phyloP scores from a whole-genome alignment of 371 early-diverging fungal genomes.

The Syncephalastrum contaminatum region DNA sequence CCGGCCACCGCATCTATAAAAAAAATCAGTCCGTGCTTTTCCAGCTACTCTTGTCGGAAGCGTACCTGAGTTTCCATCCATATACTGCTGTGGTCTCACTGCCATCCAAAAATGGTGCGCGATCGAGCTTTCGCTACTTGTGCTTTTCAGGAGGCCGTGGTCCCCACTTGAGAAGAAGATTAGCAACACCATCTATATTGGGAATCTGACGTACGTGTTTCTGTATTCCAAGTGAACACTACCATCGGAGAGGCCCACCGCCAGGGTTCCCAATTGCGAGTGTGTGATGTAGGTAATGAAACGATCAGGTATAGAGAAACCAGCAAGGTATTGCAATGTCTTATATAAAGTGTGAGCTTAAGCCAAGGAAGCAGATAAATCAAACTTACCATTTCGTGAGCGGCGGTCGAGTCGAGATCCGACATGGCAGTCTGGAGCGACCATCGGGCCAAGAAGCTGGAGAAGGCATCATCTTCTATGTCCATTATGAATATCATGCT shows the following conservation, averaged over 20 bases:
- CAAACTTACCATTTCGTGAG: not conserved
- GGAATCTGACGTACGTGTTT: constrained; percentile 5
- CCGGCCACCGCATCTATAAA: constrained; percentile 28
- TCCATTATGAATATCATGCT: not conserved
- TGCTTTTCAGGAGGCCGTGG: constrained; percentile 4
- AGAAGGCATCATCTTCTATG: not conserved
- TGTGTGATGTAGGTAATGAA: constrained; percentile 31
- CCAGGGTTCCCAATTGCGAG: constrained; percentile 16
- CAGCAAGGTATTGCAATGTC: constrained; percentile 10
- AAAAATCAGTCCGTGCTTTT: not conserved
- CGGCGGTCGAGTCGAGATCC: no score
- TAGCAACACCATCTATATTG: no score
- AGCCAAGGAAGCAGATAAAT: not conserved
- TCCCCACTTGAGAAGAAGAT: not conserved
- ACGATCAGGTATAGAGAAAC: constrained; percentile 20
- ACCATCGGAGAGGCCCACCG: constrained; percentile 44
- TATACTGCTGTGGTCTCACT: constrained; percentile 9
- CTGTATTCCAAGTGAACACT: constrained; percentile 32
- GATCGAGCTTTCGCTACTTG: constrained; percentile 4
- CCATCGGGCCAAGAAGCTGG: constrained; percentile 15
- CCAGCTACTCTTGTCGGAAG: not conserved
- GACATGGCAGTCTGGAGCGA: constrained; percentile 5
- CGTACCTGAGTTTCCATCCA: constrained; percentile 14
- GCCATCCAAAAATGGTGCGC: constrained; percentile 23
- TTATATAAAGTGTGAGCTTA: not conserved